Evolutionary conservation across 225 moss, liverwort and hornwort genomes (phyloP), one percentile per base, ranked within the genome.

Genomic region (Pseudoscleropodium purum): DNA sequence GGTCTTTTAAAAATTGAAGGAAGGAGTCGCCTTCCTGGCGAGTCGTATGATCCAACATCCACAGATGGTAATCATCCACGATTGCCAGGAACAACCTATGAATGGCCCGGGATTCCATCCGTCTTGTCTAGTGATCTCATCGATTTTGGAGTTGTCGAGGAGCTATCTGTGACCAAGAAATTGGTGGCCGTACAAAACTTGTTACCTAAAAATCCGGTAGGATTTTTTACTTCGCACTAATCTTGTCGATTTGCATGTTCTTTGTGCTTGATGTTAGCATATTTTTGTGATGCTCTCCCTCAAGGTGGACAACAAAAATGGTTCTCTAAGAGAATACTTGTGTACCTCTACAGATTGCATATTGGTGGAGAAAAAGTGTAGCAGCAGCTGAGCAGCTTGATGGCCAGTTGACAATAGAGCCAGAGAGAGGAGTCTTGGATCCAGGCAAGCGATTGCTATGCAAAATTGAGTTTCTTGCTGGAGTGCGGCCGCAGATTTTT

Each of bases 61-160:
- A 89, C 62, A n/a, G 92, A 92, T 81, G 94, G 94, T 84, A 90
- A 91, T 39, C 94, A 94, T 30, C 94, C 91, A 7, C 88, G 91
- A 61, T 37, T 95, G 49, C 76, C 85, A 56, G 96, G 93, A 67
- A 92, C 90, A 77, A 83, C 96, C 20, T 96, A 92, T 69, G 88
- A 96, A 75, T 99, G 99, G 97, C 99, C 97, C 25, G 97, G 95
- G 63, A 21, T 96, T 57, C 96, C 96, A 23, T 86, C 95, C 25
- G 84, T 94, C 30, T 80, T 99, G 27, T 96, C 97, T 2, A 94
- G 93, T 49, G 96, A 97, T 81, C 81, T 94, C 49, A n/a, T 96
- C 61, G 92, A 99, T 72, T 96, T 97, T 66, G 91, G 95, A 82
- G 85, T 86, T 60, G 89, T 97, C 34, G 90, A 92, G 66, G 99